These are phyloP conservation scores for rapeseed (Brassica napus) DNA, from an alignment of 345 rosid genomes.

Conservation along the genomic window Da-Ae NC_063446.1:58825001-58825500, in stretches of 20 bases:
- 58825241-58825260: background rate
- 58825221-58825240: background rate
- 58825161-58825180: constrained; percentile 37
- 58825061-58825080: constrained; percentile 2
- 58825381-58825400: constrained; percentile 28
- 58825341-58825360: constrained; percentile 27
- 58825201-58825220: constrained; percentile 21
- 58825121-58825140: constrained; percentile 28
- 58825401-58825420: constrained; percentile 20
- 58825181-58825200: constrained; percentile 21
- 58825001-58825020: constrained; percentile 24
- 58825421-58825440: constrained; percentile 21
- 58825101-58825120: constrained; percentile 27
- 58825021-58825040: constrained; percentile 3
- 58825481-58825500: background rate
- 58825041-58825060: background rate
- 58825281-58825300: background rate
- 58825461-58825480: background rate
- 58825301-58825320: background rate
- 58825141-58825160: constrained; percentile 26
- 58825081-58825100: background rate
- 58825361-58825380: constrained; percentile 34
- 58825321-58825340: constrained; percentile 25
- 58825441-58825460: background rate
- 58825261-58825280: background rate